phyloP scores from a whole-genome alignment of 108 stramenopile genomes.

The Hondaea fermentalgiana region DNA sequence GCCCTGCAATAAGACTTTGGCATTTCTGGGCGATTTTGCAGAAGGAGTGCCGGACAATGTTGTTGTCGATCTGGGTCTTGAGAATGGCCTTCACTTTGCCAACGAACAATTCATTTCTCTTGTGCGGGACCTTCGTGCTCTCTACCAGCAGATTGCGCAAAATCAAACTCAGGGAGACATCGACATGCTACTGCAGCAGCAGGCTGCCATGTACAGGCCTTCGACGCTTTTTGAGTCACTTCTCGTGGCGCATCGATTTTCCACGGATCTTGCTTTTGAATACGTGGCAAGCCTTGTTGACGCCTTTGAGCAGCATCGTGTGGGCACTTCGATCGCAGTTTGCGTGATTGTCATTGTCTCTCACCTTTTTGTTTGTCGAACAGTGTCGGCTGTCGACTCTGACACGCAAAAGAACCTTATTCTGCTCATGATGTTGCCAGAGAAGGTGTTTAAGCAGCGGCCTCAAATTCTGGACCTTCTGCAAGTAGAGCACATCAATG shows the following conservation, averaged over 20 bases:
- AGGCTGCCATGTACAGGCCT: background rate
- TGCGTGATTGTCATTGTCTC: background rate
- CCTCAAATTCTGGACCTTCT: background rate
- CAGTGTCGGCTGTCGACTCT: background rate
- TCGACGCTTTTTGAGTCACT: background rate
- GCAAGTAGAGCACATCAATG: background rate
- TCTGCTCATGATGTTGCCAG: constrained; percentile 3
- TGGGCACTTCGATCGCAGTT: background rate
- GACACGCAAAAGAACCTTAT: background rate
- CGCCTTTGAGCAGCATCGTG: background rate
- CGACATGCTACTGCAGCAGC: background rate
- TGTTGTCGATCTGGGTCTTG: background rate
- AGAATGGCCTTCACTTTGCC: background rate
- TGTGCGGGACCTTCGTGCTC: background rate
- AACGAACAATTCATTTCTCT: background rate
- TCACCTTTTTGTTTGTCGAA: background rate
- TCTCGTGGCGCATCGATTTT: background rate
- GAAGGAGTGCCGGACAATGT: background rate
- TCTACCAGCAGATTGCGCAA: background rate
- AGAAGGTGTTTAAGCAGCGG: background rate
- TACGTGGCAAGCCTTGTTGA: background rate
- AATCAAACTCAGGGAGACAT: too few species aligned
- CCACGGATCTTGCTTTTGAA: background rate
- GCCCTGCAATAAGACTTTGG: background rate
- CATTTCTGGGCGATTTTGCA: background rate